Percentiles rank a stretch among this genome's conserved stretches.
Conservation (phyloP, 1,284 basidiomycete genomes). For the Ceratobasidium theobromae region DNA sequence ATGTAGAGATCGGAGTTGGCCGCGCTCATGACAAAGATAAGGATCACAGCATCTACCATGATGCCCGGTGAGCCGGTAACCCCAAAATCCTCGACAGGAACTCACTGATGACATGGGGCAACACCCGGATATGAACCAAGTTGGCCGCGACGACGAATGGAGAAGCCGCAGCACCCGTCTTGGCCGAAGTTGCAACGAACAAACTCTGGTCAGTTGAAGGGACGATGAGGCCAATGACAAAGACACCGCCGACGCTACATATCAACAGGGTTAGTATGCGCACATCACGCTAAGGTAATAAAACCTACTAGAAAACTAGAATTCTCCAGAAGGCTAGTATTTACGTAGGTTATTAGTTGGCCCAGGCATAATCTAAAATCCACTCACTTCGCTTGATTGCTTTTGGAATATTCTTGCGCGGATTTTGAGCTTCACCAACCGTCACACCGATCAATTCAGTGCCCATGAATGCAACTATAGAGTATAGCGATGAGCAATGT, state of each 20-base stretch:
- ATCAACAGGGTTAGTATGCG: not conserved
- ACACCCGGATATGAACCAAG: constrained; percentile 47
- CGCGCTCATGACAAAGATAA: constrained; percentile 46
- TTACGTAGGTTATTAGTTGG: not conserved
- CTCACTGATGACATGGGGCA: constrained; percentile 51
- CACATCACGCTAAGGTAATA: not conserved
- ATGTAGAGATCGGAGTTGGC: constrained; percentile 54
- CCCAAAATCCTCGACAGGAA: constrained; percentile 39
- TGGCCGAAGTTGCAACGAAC: constrained; percentile 60
- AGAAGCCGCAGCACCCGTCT: constrained; percentile 67
- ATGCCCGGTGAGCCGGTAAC: constrained; percentile 34
- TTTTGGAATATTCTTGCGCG: constrained; percentile 57
- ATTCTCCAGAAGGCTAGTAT: constrained; percentile 53
- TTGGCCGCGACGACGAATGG: constrained; percentile 66
- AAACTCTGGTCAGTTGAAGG: constrained; percentile 47
- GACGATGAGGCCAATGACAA: constrained; percentile 67
- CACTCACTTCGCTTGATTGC: constrained; percentile 33
- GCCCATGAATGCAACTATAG: constrained; percentile 55
- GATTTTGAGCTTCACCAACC: constrained; percentile 52
- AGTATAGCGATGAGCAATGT: constrained; percentile 40
- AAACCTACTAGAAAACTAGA: constrained; percentile 61
- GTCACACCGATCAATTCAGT: constrained; percentile 56
- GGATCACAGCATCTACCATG: constrained; percentile 31
- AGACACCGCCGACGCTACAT: constrained; percentile 55
- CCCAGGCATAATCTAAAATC: not conserved